These are phyloP conservation scores for Scedosporium boydii DNA, from an alignment of 2,329 filamentous ascomycete species.

Conservation along the genomic window DNA sequence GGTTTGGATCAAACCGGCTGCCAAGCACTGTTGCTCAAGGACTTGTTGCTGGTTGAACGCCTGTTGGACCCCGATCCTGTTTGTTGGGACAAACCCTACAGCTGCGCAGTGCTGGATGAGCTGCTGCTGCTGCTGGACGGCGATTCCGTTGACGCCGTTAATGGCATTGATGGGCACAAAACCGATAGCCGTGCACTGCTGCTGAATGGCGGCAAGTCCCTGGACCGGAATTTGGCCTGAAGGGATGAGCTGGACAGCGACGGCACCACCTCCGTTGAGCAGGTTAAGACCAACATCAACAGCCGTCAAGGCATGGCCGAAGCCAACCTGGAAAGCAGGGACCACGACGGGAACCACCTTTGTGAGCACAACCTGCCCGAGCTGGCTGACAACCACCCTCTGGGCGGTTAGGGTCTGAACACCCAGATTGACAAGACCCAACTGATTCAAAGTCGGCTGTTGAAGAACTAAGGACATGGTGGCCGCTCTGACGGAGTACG, in stretches of 20 bases:
- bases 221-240: neutral
- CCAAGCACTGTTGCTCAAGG: conserved; percentile 3
- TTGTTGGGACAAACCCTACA: neutral
- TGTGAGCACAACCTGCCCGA: neutral
- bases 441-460: neutral
- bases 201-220: neutral
- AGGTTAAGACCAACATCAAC: neutral
- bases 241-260: neutral
- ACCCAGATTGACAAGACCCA: neutral
- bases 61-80: neutral
- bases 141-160: neutral
- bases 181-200: conserved; percentile 1
- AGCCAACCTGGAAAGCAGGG: neutral
- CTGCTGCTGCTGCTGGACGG: conserved; percentile 1
- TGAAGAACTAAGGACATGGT: conserved; percentile 5
- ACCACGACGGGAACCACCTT: neutral
- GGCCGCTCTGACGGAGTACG: conserved; percentile 1
- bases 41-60: neutral
- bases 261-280: neutral
- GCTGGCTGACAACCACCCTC: neutral
- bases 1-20: conserved; percentile 26
- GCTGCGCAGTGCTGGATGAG: neutral
- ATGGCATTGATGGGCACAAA: neutral
- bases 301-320: conserved; percentile 3
- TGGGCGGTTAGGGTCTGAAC: neutral